Evolutionary conservation across 306 rosid species (phyloP).

Genomic region (Gastrolobium villosum): DNA sequence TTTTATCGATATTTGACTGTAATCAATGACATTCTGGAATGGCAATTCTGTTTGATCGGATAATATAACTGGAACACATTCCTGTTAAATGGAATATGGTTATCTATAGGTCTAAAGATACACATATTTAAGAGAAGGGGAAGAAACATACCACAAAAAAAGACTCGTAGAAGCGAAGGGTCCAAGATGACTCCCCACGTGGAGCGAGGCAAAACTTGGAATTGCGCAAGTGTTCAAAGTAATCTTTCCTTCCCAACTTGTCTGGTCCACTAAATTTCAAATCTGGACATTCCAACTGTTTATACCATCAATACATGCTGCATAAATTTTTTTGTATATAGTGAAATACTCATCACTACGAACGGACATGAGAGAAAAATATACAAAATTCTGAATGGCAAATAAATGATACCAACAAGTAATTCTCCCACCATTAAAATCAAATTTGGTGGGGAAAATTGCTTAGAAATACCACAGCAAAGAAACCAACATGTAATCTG

Average conservation of each 20-base stretch:
- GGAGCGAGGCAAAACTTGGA: conserved; percentile 98
- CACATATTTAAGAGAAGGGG: neutral
- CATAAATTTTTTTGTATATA: conserved; percentile 39
- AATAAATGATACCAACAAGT: neutral
- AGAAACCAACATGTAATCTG: conserved; percentile 5
- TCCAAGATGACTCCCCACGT: conserved; percentile 99
- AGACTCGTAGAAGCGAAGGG: conserved; percentile 94
- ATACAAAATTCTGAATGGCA: conserved; percentile 18
- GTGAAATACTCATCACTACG: conserved; percentile 35
- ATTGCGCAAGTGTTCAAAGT: conserved; percentile 85
- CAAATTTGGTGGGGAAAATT: neutral
- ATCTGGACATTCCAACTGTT: conserved; percentile 98
- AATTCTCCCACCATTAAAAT: neutral
- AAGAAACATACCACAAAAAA: conserved; percentile 83
- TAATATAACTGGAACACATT: conserved; percentile 91
- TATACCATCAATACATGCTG: conserved; percentile 58
- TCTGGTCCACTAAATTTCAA: conserved; percentile 86
- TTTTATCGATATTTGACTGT: conserved; percentile 87
- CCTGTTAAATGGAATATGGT: conserved; percentile 61
- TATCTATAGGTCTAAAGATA: conserved; percentile 26
- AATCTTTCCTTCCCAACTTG: conserved; percentile 81
- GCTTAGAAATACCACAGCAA: neutral
- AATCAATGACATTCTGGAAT: conserved; percentile 92
- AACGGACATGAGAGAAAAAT: conserved; percentile 6
- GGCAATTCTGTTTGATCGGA: conserved; percentile 93